Evolutionary conservation across 1,284 basidiomycete species (phyloP).

Genomic region (Apiotrichum akiyoshidainum): DNA sequence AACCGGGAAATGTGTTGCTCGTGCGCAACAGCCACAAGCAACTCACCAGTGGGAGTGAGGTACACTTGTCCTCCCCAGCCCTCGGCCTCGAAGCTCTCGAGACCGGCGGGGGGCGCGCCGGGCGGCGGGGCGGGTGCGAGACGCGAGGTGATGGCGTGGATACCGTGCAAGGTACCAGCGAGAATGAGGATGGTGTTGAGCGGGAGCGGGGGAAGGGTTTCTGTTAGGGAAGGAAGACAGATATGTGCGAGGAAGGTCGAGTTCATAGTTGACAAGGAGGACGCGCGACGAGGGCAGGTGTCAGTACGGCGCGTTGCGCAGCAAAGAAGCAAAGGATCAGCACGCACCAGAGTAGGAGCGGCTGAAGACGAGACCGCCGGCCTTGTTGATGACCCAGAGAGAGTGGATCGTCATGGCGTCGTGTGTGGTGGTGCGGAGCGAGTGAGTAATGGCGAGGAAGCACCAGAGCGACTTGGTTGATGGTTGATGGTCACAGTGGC

Average conservation of each 20-base stretch:
- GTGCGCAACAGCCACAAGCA: too few species aligned
- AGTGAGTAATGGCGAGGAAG: background rate
- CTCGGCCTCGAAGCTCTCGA: slow-evolving; percentile 91
- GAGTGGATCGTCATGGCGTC: slow-evolving; percentile 44
- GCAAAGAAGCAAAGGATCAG: background rate
- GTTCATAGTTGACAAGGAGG: background rate
- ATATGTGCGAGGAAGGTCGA: slow-evolving; percentile 1
- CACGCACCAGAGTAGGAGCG: slow-evolving; percentile 76
- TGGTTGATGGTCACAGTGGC: background rate
- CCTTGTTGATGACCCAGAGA: slow-evolving; percentile 90
- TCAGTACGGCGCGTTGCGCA: background rate
- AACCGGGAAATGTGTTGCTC: too few species aligned
- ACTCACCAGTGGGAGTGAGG: slow-evolving; percentile 85
- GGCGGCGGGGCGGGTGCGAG: slow-evolving; percentile 77
- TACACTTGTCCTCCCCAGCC: slow-evolving; percentile 56
- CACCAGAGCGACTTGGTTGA: background rate
- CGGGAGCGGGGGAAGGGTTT: slow-evolving; percentile 76
- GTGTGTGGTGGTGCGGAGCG: background rate
- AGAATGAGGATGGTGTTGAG: slow-evolving; percentile 98
- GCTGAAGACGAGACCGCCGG: slow-evolving; percentile 93
- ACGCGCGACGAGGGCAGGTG: background rate
- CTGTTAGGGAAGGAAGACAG: slow-evolving; percentile 53
- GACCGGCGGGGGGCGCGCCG: slow-evolving; percentile 76
- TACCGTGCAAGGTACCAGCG: slow-evolving; percentile 94
- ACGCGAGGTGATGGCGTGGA: slow-evolving; percentile 93